Base-by-base conservation (phyloP, 2,329 filamentous ascomycete species). In the Pseudogymnoascus sp. region DNA sequence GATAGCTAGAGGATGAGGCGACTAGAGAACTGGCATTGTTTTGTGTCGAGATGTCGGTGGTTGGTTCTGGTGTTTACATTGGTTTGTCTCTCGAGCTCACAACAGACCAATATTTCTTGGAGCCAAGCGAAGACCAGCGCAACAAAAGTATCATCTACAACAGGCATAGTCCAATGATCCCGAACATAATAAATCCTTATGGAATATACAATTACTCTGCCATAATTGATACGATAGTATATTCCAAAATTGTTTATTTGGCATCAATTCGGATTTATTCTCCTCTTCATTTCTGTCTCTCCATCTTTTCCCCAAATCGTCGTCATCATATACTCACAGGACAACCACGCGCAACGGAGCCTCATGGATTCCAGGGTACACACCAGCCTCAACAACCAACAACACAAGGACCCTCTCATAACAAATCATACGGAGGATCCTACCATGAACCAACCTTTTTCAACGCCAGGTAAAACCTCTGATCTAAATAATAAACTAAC, bases 101-200 rank as follows among this genome's bases (percentile, higher is more conserved):
- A 39, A 36, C 36, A 38, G 55, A 36, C 23, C 33, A 39, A 59
- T 39, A 59, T 36, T 59, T 59, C 30, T 59, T 23, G 55, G 16
- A 59, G 55, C 55, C 55, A 59, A 59, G 55, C 55, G 55, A 59
- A 59, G 19, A 28, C 49, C 30, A 59, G 19, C 55, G 55, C 55
- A 39, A 59, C 55, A 59, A 59, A 36, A 39, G 55, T 59, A 36
- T 59, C 55, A 59, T 59, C 55, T 39, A 59, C 55, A 39, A 59
- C 55, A 38, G 55, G 36, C 36, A 36, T 59, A 39, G 55, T 33
- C 33, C 55, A 59, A 36, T 23, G 30, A 59, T 36, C 33, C 55
- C 23, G 45, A 16, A 30, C 45, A 52, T 30, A 52, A 52, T 52
- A 52, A 52, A 52, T 30, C 11, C 4, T 30, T 16, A 5, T 30